Evolutionary conservation across 805 yeast genomes (phyloP).

Genomic region (Hanseniaspora mollemarum): DNA sequence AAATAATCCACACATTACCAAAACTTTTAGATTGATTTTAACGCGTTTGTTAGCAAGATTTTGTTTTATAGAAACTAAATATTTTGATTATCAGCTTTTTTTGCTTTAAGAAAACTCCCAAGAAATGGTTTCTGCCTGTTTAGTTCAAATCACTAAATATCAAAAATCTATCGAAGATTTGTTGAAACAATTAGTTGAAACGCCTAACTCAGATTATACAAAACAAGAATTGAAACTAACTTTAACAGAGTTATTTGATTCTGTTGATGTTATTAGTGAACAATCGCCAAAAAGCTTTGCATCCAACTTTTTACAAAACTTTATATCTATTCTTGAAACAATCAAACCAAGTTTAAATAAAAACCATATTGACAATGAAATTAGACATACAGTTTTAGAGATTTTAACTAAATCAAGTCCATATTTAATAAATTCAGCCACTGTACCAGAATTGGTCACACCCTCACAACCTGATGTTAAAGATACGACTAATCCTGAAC

Average conservation of each 20-base stretch:
- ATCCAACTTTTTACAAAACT: neutral
- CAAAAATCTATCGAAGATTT: neutral
- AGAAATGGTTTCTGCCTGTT: neutral
- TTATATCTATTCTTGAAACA: neutral
- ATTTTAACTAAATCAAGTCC: conserved; percentile 11
- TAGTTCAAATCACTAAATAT: conserved; percentile 8
- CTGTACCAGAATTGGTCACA: conserved; percentile 2
- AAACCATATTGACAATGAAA: conserved; percentile 2
- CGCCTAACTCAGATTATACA: neutral
- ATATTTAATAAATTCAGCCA: neutral
- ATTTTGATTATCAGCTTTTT: no score
- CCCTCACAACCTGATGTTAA: neutral
- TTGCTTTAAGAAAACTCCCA: no score
- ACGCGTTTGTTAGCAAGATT: no score
- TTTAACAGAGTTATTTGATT: conserved; percentile 13
- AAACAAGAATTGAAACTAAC: conserved; percentile 1
- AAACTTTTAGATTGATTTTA: no score
- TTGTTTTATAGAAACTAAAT: neutral
- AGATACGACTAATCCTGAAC: neutral
- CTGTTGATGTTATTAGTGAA: conserved; percentile 14
- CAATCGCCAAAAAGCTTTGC: conserved; percentile 3
- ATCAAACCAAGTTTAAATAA: conserved; percentile 1
- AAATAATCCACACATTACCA: no score
- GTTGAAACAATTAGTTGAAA: neutral
- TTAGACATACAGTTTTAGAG: conserved; percentile 14